phyloP scores from a whole-genome alignment of 129 eudicot species.

The Artemisia tridentata region DNA sequence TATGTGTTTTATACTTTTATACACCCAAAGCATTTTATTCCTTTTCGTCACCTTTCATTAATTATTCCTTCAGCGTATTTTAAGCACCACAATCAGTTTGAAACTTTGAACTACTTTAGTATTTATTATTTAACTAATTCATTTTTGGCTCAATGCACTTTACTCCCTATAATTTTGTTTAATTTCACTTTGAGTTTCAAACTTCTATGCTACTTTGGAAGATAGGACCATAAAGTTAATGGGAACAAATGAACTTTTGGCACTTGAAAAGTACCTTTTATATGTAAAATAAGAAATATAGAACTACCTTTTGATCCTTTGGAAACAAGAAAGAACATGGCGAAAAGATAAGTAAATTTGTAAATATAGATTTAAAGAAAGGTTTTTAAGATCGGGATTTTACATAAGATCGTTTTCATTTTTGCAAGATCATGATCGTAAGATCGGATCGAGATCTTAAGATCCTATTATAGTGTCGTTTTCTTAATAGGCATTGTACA shows the following conservation, averaged over 20 bases:
- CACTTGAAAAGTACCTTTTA: slow-evolving; percentile 19
- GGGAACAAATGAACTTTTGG: slow-evolving; percentile 14
- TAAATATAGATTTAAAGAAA: too few species aligned
- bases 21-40: slow-evolving; percentile 23
- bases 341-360: too few species aligned
- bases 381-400: too few species aligned
- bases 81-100: slow-evolving; percentile 24
- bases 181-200: slow-evolving; percentile 6
- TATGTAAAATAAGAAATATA: neutral
- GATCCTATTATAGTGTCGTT: too few species aligned
- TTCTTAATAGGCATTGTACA: too few species aligned
- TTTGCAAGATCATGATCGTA: too few species aligned
- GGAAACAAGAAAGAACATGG: neutral
- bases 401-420: too few species aligned
- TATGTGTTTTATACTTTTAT: neutral
- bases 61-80: slow-evolving; percentile 9
- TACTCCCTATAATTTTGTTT: slow-evolving; percentile 16
- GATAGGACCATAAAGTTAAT: slow-evolving; percentile 17
- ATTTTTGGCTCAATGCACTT: neutral
- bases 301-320: neutral
- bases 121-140: slow-evolving; percentile 11
- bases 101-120: slow-evolving; percentile 7
- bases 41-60: neutral
- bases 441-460: too few species aligned
- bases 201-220: slow-evolving; percentile 1